Conservation (phyloP, 2,329 filamentous ascomycete species). For the Alternaria sp. region DNA sequence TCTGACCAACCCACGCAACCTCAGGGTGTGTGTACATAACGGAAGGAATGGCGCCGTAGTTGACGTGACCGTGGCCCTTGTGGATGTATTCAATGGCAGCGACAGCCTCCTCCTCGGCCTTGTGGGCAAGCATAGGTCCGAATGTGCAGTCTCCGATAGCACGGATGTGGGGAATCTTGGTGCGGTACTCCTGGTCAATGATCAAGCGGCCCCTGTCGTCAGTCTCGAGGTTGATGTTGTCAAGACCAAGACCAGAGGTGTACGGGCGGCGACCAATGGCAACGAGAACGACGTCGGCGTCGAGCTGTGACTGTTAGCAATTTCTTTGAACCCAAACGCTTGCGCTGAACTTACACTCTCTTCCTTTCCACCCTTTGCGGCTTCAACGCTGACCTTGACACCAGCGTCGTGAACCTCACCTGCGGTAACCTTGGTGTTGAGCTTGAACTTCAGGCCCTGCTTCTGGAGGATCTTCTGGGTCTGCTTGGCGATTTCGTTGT, state of each 20-base stretch:
- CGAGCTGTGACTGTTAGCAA: conserved; percentile 67
- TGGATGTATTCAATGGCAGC: conserved; percentile 96
- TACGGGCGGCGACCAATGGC: conserved; percentile 97
- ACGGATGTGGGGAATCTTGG: conserved; percentile 95
- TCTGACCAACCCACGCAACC: conserved; percentile 98
- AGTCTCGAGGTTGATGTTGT: conserved; percentile 90
- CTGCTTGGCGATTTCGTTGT: conserved; percentile 88
- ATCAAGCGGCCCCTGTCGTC: conserved; percentile 95
- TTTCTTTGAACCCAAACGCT: background rate
- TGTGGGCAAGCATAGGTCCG: conserved; percentile 98
- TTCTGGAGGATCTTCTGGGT: conserved; percentile 92
- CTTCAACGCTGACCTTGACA: conserved; percentile 84
- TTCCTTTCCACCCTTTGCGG: conserved; percentile 94
- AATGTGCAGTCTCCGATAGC: conserved; percentile 97
- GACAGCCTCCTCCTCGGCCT: conserved; percentile 97
- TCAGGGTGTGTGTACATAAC: conserved; percentile 99
- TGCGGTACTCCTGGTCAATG: conserved; percentile 98
- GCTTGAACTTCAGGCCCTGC: conserved; percentile 98
- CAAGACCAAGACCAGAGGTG: conserved; percentile 87
- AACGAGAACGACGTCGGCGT: conserved; percentile 93
- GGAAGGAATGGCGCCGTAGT: conserved; percentile 96
- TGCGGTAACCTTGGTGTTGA: conserved; percentile 90
- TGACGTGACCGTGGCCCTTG: conserved; percentile 97
- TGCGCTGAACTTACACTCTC: conserved; percentile 72
- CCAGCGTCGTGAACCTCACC: conserved; percentile 82